These are phyloP conservation scores for Starmerella floris DNA, from an alignment of 805 yeast species.

Conservation along the genomic window DNA sequence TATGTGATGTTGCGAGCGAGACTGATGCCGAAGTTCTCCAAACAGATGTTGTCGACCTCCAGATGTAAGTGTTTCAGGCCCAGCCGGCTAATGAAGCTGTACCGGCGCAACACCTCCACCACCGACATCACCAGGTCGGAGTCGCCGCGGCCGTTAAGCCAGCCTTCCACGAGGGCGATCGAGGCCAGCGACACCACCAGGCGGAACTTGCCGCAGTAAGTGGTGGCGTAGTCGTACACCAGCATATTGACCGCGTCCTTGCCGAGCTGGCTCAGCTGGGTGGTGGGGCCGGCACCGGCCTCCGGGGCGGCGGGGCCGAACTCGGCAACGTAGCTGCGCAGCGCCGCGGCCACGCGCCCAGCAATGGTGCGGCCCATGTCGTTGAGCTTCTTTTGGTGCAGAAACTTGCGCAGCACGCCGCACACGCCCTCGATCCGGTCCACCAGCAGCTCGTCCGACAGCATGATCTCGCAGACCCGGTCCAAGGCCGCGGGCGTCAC, in stretches of 20 bases:
- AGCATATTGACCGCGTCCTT: slow-evolving; percentile 12
- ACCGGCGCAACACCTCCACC: slow-evolving; percentile 5
- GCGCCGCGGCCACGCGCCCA: not conserved
- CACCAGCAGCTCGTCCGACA: slow-evolving; percentile 6
- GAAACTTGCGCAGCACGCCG: slow-evolving; percentile 1
- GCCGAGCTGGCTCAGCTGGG: slow-evolving; percentile 13
- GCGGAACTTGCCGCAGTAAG: slow-evolving; percentile 7
- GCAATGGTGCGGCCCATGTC: slow-evolving; percentile 7
- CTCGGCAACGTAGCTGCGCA: not conserved
- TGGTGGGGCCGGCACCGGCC: not conserved
- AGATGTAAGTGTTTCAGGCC: slow-evolving; percentile 4
- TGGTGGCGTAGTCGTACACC: slow-evolving; percentile 9
- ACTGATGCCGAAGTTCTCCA: slow-evolving; percentile 6
- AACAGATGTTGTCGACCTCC: not conserved
- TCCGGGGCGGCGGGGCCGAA: not conserved
- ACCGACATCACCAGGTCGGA: slow-evolving; percentile 3
- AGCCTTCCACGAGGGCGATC: slow-evolving; percentile 19
- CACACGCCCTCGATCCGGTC: slow-evolving; percentile 7
- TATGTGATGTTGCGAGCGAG: slow-evolving; percentile 6
- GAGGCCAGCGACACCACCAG: slow-evolving; percentile 6
- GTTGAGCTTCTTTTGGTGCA: slow-evolving; percentile 7
- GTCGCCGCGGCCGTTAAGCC: slow-evolving; percentile 10
- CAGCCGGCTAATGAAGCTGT: slow-evolving; percentile 4
- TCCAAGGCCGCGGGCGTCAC: slow-evolving; percentile 2
- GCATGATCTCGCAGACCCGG: not conserved